These are phyloP conservation scores for Citrus unshiu DNA, from an alignment of 345 rosid species.

Conservation along the genomic window DNA sequence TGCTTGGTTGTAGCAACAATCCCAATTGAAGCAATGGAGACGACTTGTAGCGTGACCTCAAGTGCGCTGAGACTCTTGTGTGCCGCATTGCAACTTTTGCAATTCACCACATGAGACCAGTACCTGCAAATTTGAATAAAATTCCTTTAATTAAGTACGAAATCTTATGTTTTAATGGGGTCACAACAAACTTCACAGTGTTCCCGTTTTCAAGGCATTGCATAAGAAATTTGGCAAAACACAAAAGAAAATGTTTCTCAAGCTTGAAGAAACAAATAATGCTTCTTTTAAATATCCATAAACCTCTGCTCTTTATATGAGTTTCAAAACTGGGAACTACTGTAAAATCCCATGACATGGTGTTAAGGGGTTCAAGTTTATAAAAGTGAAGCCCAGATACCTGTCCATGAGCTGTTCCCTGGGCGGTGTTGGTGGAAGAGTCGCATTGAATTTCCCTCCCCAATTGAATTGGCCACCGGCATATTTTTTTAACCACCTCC, in stretches of 20 bases:
- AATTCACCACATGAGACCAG: slow-evolving; percentile 82
- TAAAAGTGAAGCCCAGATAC: background rate
- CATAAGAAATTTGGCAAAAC: background rate
- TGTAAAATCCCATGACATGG: background rate
- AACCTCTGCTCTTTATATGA: background rate
- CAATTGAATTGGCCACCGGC: slow-evolving; percentile 62
- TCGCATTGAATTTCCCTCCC: slow-evolving; percentile 61
- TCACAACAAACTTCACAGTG: background rate
- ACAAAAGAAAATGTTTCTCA: background rate
- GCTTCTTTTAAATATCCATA: background rate
- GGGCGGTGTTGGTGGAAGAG: slow-evolving; percentile 72
- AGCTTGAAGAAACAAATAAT: background rate
- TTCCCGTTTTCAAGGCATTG: background rate
- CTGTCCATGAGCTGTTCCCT: slow-evolving; percentile 80
- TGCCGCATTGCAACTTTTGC: slow-evolving; percentile 68
- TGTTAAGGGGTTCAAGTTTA: background rate
- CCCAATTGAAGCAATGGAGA: slow-evolving; percentile 49
- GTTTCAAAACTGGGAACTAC: background rate
- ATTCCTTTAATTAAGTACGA: background rate
- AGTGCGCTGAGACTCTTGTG: slow-evolving; percentile 51
- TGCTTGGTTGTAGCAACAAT: slow-evolving; percentile 55
- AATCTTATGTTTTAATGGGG: too few relatives aligned
- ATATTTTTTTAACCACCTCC: slow-evolving; percentile 77
- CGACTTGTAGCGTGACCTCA: slow-evolving; percentile 55
- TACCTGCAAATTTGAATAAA: slow-evolving; percentile 41